These are phyloP conservation scores for Blastocystis sp. DNA, from an alignment of 352 stramenopile species.

Conservation along the genomic window DNA sequence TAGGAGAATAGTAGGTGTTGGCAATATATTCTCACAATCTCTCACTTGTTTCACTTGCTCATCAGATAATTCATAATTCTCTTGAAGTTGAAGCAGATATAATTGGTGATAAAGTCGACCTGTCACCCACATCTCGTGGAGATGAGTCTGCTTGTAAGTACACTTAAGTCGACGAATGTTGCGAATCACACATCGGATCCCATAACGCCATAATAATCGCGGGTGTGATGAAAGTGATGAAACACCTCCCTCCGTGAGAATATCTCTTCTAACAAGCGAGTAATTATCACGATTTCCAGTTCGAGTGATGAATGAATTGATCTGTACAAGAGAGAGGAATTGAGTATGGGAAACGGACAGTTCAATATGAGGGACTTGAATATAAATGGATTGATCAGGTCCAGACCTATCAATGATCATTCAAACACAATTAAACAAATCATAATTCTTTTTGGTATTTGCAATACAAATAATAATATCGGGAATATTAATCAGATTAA, in stretches of 20 bases:
- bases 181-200: conserved; percentile 28
- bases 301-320: conserved; percentile 53
- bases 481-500: conserved; percentile 43
- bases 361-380: conserved; percentile 55
- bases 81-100: neutral
- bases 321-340: conserved; percentile 33
- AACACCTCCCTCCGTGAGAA: neutral
- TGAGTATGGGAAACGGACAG: conserved; percentile 48
- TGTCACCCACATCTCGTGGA: neutral
- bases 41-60: neutral
- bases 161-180: conserved; percentile 61
- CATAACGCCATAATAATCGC: conserved; percentile 14
- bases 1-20: conserved; percentile 24
- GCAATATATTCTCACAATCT: conserved; percentile 30
- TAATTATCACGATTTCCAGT: conserved; percentile 62
- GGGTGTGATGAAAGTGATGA: neutral
- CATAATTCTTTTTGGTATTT: conserved; percentile 44
- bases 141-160: conserved; percentile 20
- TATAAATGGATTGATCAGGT: conserved; percentile 54
- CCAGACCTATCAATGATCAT: neutral
- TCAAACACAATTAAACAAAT: neutral
- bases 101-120: conserved; percentile 5
- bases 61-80: neutral
- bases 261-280: conserved; percentile 17
- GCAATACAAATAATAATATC: conserved; percentile 32